These are phyloP conservation scores for Sarocladium oryzae DNA, from an alignment of 2,329 filamentous ascomycete genomes.

Conservation along the genomic window DNA sequence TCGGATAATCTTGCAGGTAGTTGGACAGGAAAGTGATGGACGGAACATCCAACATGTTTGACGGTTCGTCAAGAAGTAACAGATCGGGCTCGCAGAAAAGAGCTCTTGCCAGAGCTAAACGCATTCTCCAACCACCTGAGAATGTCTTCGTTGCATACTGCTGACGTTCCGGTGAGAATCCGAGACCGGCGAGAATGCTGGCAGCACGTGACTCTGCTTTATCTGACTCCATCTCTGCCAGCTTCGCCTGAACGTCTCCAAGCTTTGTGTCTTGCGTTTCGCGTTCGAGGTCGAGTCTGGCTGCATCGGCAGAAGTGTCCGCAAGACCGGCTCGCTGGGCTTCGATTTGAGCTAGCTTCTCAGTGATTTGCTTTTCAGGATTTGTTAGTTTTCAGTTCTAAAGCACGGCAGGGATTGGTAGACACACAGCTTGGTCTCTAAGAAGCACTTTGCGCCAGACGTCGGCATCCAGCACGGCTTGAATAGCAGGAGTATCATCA, in stretches of 20 bases:
- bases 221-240: constrained; percentile 98
- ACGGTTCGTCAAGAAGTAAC: constrained; percentile 94
- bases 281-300: constrained; percentile 75
- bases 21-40: constrained; percentile 97
- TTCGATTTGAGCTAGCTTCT: constrained; percentile 72
- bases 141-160: constrained; percentile 94
- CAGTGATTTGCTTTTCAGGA: constrained; percentile 58
- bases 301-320: constrained; percentile 86
- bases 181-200: constrained; percentile 92
- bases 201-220: constrained; percentile 94
- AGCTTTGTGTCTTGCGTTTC: constrained; percentile 88
- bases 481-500: constrained; percentile 89
- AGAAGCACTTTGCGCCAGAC: constrained; percentile 97
- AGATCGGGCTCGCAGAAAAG: constrained; percentile 98
- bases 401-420: constrained; percentile 17
- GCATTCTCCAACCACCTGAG: constrained; percentile 99
- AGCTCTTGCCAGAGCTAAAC: constrained; percentile 86
- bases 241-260: constrained; percentile 83
- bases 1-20: constrained; percentile 90
- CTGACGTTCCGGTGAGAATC: constrained; percentile 90
- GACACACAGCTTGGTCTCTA: constrained; percentile 71
- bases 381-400: constrained; percentile 1
- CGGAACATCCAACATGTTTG: constrained; percentile 99
- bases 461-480: constrained; percentile 93
- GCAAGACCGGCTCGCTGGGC: constrained; percentile 70